Evolutionary conservation across 2,329 filamentous ascomycete genomes (phyloP), one percentile per base, ranked within the genome.

Genomic region (Gaeumannomyces tritici): DNA sequence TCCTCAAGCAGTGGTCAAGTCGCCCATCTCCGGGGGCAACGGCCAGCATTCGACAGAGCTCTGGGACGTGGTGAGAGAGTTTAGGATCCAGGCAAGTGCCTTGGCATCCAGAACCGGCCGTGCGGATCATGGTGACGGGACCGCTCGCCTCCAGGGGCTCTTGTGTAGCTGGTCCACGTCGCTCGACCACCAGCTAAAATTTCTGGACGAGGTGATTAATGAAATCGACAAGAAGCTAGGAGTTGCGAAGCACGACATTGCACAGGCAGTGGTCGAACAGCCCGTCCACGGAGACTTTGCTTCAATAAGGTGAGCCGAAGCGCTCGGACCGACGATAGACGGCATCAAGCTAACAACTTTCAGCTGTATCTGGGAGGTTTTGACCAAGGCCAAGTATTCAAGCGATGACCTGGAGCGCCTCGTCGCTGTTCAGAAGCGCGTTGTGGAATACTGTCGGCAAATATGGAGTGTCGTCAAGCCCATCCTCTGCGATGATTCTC

Each of bases 121-220:
- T 64, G 93, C 92, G 15, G 93, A 98, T 71, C 91, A 96, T 72
- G 92, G 93, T 1, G 93, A 99, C 74, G 93, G 93, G 12, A 87
- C 95, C 59, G 93, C 93, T 42, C 86, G 91, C 61, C 80, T 88
- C 3, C 89, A 88, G 64, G 86, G 89, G 55, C 76, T 96, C 21
- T 73, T 91, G 4, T 90, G 87, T 70, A 77, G 78, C 55, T 84
- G 86, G 71, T 77, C 83, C 18, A 70, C 70, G 24, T 73, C 72
- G 1, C 71, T 74, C n/a, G 70, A 78, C 3, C 72, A 74, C 13
- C 79, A 77, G 13, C 65, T 82, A 5, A 71, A 69, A 0, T 76
- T 93, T 13, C 76, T 92, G 1, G 75, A 81, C 29, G 74, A 73
- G 2, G 77, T 93, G 0, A 71, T 91, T 1, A 72, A 74, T 7